Evolutionary conservation across 495 filamentous ascomycete genomes (phyloP).

Genomic region (Copromyces sp.): DNA sequence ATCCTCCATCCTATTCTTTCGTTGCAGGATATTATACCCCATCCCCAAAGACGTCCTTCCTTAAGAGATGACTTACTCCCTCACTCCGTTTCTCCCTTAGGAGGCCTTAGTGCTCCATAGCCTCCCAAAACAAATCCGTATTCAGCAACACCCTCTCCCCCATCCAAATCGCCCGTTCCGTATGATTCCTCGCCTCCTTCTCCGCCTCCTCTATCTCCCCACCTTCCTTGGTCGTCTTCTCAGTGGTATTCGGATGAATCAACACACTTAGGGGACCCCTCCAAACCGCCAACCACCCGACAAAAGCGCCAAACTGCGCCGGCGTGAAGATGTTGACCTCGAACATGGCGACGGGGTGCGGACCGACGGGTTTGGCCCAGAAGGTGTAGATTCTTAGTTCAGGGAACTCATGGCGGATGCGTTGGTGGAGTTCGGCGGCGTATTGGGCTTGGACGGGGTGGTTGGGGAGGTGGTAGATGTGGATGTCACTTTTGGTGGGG

Average conservation of each 20-base stretch:
- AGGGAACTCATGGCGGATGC: conserved; percentile 77
- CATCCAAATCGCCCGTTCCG: conserved; percentile 76
- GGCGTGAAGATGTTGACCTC: conserved; percentile 85
- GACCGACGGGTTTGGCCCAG: conserved; percentile 69
- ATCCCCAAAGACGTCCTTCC: not conserved
- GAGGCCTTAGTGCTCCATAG: not conserved
- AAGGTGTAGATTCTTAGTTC: conserved; percentile 75
- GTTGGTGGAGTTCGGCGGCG: conserved; percentile 62
- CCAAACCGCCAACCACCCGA: conserved; percentile 76
- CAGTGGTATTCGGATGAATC: conserved; percentile 69
- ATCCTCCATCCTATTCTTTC: no score
- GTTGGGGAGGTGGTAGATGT: conserved; percentile 69
- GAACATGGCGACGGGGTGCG: conserved; percentile 81
- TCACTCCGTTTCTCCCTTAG: no score
- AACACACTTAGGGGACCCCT: conserved; percentile 71
- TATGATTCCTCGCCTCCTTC: conserved; percentile 54
- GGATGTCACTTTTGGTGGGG: conserved; percentile 47
- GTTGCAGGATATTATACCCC: no score
- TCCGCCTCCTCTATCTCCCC: conserved; percentile 14
- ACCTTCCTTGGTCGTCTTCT: conserved; percentile 6
- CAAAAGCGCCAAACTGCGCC: conserved; percentile 77
- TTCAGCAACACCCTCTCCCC: conserved; percentile 65
- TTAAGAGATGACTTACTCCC: no score
- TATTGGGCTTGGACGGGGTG: conserved; percentile 52
- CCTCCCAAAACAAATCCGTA: conserved; percentile 45